Base-by-base conservation (phyloP, 1,284 basidiomycete genomes). In the Moesziomyces parantarcticus region DNA sequence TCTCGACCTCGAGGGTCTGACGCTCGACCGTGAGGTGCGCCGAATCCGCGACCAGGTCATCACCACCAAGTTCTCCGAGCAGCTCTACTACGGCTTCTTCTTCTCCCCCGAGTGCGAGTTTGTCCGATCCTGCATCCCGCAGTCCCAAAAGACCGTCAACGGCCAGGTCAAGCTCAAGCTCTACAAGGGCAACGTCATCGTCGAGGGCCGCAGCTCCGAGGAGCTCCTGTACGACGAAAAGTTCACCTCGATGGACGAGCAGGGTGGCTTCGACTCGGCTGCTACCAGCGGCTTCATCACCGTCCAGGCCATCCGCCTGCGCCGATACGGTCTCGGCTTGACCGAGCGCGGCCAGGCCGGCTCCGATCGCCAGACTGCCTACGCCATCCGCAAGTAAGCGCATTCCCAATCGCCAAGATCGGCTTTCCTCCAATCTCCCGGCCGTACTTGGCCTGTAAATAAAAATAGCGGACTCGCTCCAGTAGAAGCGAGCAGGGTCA, bases 101-200 rank as follows among this genome's bases (percentile, higher is more conserved):
- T 98, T 98, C 89, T 95, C 93, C 25, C 95, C 96, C 59, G 97
- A 99, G 86, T 89, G 95, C 78, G 96, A 98, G 86, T 98, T 97
- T 84, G 79, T 83, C 18, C 76, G 80, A 16, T 70, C 72, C 87
- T 98, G 83, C 92, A 91, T 66, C 89, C 91, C 83, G 88, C 92
- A 71, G 92, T 94, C 92, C 84, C 96, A 99, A 87, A 89, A 92
- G 85, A 97, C 94, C 23, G 97, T 98, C 77, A 99, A 98, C 83
- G 96, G 97, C 54, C 83, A 91, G 50, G 94, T 99, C 62, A 89
- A 91, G 66, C 85, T 99, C 78, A 93, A 92, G 85, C 86, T 98
- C 46, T 95, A 96, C 89, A 97, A 97, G 88, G 96, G 97, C 69
- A 98, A 97, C 85, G 92, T 96, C 49, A 88, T 96, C 76, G 88